Percentiles rank a stretch among this genome's conserved stretches.
These are phyloP conservation scores for Helotiales sp. DNA, from an alignment of 2,329 filamentous ascomycete species.

Conservation along the genomic window DNA sequence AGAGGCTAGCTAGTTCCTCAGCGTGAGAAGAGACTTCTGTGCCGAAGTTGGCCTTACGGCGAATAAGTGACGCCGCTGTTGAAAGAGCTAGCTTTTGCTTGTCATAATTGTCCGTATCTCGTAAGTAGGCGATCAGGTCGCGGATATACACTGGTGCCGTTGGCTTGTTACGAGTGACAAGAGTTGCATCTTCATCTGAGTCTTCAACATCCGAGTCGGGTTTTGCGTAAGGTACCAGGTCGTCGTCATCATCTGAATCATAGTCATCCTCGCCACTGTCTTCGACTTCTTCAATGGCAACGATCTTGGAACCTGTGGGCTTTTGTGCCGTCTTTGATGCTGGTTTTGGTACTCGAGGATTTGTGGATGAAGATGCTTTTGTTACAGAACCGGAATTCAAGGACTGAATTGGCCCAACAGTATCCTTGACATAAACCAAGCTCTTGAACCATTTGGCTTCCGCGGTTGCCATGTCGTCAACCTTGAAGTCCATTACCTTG, in stretches of 20 bases:
- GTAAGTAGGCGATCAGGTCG: conserved; percentile 75
- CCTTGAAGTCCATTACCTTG: conserved; percentile 77
- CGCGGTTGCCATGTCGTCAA: conserved; percentile 72
- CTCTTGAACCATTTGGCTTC: conserved; percentile 76
- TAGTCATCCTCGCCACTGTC: conserved; percentile 50
- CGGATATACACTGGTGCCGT: conserved; percentile 88
- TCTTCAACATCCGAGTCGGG: conserved; percentile 88
- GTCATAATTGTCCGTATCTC: conserved; percentile 82
- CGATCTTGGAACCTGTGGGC: conserved; percentile 39
- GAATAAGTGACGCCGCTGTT: conserved; percentile 77
- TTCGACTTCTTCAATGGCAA: conserved; percentile 64
- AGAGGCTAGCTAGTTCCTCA: conserved; percentile 73
- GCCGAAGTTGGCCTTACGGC: conserved; percentile 85
- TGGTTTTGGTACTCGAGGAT: conserved; percentile 25
- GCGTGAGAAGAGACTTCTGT: conserved; percentile 84
- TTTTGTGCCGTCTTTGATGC: conserved; percentile 33
- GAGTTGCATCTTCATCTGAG: conserved; percentile 87
- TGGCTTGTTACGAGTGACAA: conserved; percentile 80
- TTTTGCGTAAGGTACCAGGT: conserved; percentile 75
- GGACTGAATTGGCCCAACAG: conserved; percentile 55
- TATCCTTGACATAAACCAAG: conserved; percentile 63
- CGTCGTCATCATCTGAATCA: conserved; percentile 31
- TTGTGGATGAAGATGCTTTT: conserved; percentile 16
- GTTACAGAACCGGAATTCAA: conserved; percentile 39
- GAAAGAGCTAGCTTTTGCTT: conserved; percentile 76